Evolutionary conservation across 2,329 filamentous ascomycete species (phyloP).

Genomic region (Calonectria naviculata): DNA sequence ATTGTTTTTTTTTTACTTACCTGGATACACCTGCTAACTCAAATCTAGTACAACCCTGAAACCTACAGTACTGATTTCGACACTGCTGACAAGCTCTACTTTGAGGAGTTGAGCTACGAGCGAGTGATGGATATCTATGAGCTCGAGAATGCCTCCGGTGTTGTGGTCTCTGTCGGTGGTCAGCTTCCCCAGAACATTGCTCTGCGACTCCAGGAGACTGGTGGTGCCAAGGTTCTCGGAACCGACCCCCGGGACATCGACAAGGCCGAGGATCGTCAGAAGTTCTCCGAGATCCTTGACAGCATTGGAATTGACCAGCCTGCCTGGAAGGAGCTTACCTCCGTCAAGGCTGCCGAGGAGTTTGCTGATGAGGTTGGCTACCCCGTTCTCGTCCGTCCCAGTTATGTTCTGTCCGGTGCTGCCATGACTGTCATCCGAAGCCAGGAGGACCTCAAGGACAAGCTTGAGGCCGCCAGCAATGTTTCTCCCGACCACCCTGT

Average conservation of each 20-base stretch:
- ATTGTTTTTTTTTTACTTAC: not conserved
- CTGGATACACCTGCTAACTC: conserved; percentile 16
- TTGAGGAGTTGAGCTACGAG: conserved; percentile 96
- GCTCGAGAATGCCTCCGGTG: conserved; percentile 84
- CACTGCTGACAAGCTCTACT: conserved; percentile 90
- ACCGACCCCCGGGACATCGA: conserved; percentile 96
- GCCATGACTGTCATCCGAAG: conserved; percentile 98
- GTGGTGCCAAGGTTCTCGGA: conserved; percentile 89
- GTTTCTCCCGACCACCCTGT: conserved; percentile 98
- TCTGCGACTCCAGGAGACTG: conserved; percentile 89
- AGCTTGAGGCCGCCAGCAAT: conserved; percentile 88
- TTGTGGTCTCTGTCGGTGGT: conserved; percentile 95
- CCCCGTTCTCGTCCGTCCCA: conserved; percentile 93
- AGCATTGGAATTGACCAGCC: conserved; percentile 97
- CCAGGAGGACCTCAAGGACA: conserved; percentile 91
- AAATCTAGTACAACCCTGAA: conserved; percentile 75
- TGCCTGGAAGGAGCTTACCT: conserved; percentile 97
- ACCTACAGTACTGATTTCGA: conserved; percentile 89
- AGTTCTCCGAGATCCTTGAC: conserved; percentile 97
- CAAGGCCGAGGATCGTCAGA: conserved; percentile 97
- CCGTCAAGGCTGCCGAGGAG: conserved; percentile 84
- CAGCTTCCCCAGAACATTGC: conserved; percentile 99
- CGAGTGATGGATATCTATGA: conserved; percentile 99
- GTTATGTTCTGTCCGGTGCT: conserved; percentile 95
- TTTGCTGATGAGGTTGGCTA: conserved; percentile 91